phyloP scores from a whole-genome alignment of 441 rosid species.

The Brassica balearica region DNA sequence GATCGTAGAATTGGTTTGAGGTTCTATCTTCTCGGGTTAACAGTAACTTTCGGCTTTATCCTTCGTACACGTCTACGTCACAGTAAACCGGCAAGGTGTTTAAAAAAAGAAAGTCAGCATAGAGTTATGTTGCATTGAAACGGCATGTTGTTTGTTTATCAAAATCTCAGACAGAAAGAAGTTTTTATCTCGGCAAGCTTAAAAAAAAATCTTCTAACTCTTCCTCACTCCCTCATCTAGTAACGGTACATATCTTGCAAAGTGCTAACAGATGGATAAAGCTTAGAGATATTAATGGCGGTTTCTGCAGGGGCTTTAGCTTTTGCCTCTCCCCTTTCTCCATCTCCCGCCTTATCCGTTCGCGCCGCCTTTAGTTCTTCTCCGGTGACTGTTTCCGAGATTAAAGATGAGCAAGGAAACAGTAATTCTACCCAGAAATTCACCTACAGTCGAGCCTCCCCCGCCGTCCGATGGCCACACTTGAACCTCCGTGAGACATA shows the following conservation, averaged over 20 bases:
- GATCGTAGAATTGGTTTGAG: background rate
- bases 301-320: conserved; percentile 35
- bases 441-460: conserved; percentile 88
- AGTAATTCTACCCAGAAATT: conserved; percentile 50
- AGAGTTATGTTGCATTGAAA: background rate
- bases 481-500: conserved; percentile 60
- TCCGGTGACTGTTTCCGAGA: conserved; percentile 21
- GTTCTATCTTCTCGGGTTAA: background rate
- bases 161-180: conserved; percentile 1
- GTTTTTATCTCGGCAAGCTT: background rate
- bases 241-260: conserved; percentile 12
- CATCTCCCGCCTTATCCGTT: conserved; percentile 32
- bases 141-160: conserved; percentile 3
- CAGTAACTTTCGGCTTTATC: background rate
- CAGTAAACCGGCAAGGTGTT: background rate
- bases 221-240: background rate
- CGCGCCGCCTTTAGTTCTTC: conserved; percentile 20
- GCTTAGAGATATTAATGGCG: conserved; percentile 40
- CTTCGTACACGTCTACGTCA: background rate
- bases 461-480: conserved; percentile 92
- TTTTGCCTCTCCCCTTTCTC: conserved; percentile 31
- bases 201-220: background rate
- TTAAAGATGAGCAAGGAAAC: conserved; percentile 35
- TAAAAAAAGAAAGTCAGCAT: too few relatives aligned
- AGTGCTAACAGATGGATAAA: conserved; percentile 27